Evolutionary conservation across 352 stramenopile genomes (phyloP), one percentile per base, ranked within the genome.

Genomic region (Pythium aristosporum): DNA sequence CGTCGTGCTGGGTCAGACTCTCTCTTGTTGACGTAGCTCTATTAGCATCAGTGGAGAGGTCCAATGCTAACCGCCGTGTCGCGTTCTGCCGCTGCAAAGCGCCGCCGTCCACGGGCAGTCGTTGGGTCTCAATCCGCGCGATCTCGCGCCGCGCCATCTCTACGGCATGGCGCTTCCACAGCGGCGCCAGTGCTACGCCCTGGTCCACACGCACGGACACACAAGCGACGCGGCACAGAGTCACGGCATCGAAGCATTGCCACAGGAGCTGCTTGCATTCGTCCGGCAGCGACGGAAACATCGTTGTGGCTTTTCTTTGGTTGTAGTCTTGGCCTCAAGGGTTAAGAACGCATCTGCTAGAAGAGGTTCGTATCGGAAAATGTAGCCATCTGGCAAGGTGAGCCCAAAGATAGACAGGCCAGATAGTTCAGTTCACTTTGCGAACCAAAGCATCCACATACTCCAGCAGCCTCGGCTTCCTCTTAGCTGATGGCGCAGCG

Each of bases 251-350:
- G 13, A 90, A 62, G 48, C 78, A 82, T 39, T 58, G 46, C 81
- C 81, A 90, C 54, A 90, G 61, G 20, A 73, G 43, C 65, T 83
- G 76, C 72, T 87, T 88, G 66, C 78, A 88, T 57, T 90, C 81
- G 67, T 82, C 72, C 51, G 71, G 72, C 28, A 90, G 76, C 61
- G 68, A n/a, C 32, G 57, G 46, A 50, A 90, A 51, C 79, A 85
- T 81, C 32, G n/a, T 36, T 9, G 5, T 36, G 5, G 32, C 9
- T 36, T 39, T 39, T 39, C 11, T 39, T 13, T 39, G 34, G 34
- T 39, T 42, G 50, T 32, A 28, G 0, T 9, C 18, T 20, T 28
- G 15, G 48, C 43, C 3, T 44, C 7, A 32, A 18, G 18, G 8
- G 50, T 44, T 57, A 57, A 3, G 10, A 57, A 57, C 50, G 5